Evolutionary conservation across 176 grass and related monocot species (phyloP).

Genomic region (Hordeum vulgare): MorexV3_pseudomolecules_assembly NC_058519.1:55133341-55133840

Average conservation of each 20-base stretch:
- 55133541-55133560: neutral
- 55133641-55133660: too few relatives aligned
- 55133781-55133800: too few relatives aligned
- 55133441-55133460: neutral
- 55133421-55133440: neutral
- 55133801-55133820: too few relatives aligned
- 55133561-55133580: neutral
- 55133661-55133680: too few relatives aligned
- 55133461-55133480: neutral
- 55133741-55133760: too few relatives aligned
- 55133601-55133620: neutral
- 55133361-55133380: neutral
- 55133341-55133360: neutral
- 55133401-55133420: neutral
- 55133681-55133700: too few relatives aligned
- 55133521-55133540: neutral
- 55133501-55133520: neutral
- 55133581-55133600: neutral
- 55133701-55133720: too few relatives aligned
- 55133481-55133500: neutral
- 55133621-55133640: neutral
- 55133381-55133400: neutral
- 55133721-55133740: too few relatives aligned
- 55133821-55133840: too few relatives aligned
- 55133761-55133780: too few relatives aligned